Percentiles rank a stretch among this genome's conserved stretches.
phyloP scores from a whole-genome alignment of 768 basidiomycete genomes.

The Leccinum broughii region DNA sequence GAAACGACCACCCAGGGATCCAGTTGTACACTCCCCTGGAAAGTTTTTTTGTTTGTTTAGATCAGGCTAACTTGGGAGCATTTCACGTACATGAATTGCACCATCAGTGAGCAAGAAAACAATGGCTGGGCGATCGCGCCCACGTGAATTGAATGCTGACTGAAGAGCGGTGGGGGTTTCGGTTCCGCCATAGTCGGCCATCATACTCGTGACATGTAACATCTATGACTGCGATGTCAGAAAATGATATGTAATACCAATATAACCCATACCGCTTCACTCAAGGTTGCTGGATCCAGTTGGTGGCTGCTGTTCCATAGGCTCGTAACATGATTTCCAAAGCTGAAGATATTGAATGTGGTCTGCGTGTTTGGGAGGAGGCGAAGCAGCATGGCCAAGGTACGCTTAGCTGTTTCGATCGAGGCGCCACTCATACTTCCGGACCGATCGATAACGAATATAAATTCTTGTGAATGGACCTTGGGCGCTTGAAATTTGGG shows the following conservation, averaged over 20 bases:
- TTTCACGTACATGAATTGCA: no score
- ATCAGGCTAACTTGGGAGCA: no score
- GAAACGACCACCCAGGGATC: conserved; percentile 21
- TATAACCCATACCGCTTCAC: conserved; percentile 35
- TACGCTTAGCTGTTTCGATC: conserved; percentile 49
- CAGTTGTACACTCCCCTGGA: no score
- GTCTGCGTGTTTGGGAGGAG: conserved; percentile 46
- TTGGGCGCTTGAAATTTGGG: conserved; percentile 49
- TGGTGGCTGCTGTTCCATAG: conserved; percentile 39
- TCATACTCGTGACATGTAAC: conserved; percentile 39
- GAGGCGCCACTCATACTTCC: conserved; percentile 48
- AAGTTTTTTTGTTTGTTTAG: no score
- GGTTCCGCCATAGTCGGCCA: conserved; percentile 51
- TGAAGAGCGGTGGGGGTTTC: conserved; percentile 46
- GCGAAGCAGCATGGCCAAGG: conserved; percentile 47
- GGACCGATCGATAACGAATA: conserved; percentile 62
- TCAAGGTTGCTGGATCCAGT: conserved; percentile 35
- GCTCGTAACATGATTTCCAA: conserved; percentile 34
- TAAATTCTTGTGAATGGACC: conserved; percentile 50
- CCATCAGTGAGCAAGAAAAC: no score
- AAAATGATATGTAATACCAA: conserved; percentile 17
- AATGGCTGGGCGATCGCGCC: no score
- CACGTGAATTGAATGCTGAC: conserved; percentile 37
- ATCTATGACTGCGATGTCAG: conserved; percentile 34
- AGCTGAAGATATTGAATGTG: conserved; percentile 59